phyloP scores from a whole-genome alignment of 2,329 filamentous ascomycete species.

The Gliomastix tumulicola region DNA sequence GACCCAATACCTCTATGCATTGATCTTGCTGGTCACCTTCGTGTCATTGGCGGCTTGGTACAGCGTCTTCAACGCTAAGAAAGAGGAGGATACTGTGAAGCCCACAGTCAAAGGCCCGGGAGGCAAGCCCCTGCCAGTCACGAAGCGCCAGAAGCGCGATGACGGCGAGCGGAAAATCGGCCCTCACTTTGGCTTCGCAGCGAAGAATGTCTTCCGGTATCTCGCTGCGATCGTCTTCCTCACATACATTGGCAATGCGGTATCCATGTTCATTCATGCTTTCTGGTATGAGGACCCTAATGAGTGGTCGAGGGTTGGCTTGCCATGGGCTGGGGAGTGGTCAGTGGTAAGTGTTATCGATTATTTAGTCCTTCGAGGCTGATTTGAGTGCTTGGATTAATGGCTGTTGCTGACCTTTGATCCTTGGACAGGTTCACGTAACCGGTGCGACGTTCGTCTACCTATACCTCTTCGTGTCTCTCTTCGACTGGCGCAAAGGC shows the following conservation, averaged over 20 bases:
- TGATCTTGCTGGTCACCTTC: constrained; percentile 45
- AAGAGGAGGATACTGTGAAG: constrained; percentile 36
- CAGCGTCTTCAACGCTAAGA: constrained; percentile 44
- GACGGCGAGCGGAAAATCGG: constrained; percentile 34
- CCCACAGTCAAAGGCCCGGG: constrained; percentile 66
- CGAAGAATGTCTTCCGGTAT: constrained; percentile 70
- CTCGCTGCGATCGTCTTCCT: constrained; percentile 63
- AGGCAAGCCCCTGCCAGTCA: constrained; percentile 75
- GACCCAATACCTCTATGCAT: constrained; percentile 44
- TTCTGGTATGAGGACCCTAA: constrained; percentile 38
- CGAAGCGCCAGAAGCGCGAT: constrained; percentile 48
- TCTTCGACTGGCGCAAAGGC: constrained; percentile 76
- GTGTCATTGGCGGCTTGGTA: constrained; percentile 42
- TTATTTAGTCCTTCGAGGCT: too few species aligned
- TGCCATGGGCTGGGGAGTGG: constrained; percentile 70
- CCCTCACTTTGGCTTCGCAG: constrained; percentile 54
- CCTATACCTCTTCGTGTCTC: constrained; percentile 75
- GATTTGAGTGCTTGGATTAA: too few species aligned
- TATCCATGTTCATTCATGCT: constrained; percentile 67
- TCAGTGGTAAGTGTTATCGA: constrained; percentile 64
- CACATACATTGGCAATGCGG: constrained; percentile 70
- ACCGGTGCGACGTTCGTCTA: constrained; percentile 83
- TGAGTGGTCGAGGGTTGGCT: constrained; percentile 32
- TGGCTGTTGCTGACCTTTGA: constrained; percentile 3
- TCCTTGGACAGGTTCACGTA: constrained; percentile 64